Base-by-base conservation (phyloP, 768 basidiomycete species). In the Leccinum olivaceopallidum region DNA sequence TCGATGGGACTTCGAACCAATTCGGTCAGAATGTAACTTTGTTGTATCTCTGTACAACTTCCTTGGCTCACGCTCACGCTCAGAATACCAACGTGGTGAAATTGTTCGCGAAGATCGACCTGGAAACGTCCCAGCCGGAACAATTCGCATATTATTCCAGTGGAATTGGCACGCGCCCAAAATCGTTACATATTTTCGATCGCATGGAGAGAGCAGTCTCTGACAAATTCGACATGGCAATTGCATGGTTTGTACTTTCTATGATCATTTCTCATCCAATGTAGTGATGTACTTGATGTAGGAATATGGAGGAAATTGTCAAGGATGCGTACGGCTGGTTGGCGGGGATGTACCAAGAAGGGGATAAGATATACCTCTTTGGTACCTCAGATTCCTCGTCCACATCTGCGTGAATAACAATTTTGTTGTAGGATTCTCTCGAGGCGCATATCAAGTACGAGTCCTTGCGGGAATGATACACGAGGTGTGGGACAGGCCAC, bases 381-480 rank as follows among this genome's bases (percentile, higher is more conserved):
- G 76, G 76, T 75, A 42, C 1, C 56, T 34, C 36, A 16, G 4
- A 3, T 48, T 55, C 42, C 14, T 54, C 2, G 7, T n/a, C 10
- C 6, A 8, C 6, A 0, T 16, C 18, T 24, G 51, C 2, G 48
- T 13, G 12, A 28, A 14, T 51, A 13, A 55, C 28, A 3, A 30
- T 49, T 2, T 1, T 6, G 10, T 8, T 28, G 0, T 26, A 75
- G 75, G 75, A 30, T 82, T 82, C 60, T 80, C 80, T 32, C 73
- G 81, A 30, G 80, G 81, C 24, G 77, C 78, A 32, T 78, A 78
- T 60, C 74, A 77, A 56, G 77, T 76, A 0, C 72, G 80, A 9
- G 75, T 74, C 2, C 70, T 79, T 8, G 76, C 78, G 0, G 80
- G 71, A 8, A 79, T 80, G 79, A 71, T 80, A 10, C 58, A 77